phyloP scores from a whole-genome alignment of 2,329 filamentous ascomycete species.

The Sclerotinia borealis region DNA sequence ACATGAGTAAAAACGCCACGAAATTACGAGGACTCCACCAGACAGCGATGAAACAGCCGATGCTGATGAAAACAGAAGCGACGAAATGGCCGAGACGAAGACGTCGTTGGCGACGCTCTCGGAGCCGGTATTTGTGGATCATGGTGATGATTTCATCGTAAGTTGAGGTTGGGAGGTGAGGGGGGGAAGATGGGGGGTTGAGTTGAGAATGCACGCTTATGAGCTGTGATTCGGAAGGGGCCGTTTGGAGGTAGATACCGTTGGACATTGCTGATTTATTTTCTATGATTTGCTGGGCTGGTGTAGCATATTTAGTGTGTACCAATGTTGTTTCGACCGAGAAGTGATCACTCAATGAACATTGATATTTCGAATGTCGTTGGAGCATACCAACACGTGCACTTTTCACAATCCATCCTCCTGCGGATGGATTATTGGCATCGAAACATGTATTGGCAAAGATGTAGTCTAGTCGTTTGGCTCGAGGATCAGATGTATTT shows the following conservation, averaged over 20 bases:
- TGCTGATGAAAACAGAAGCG: constrained; percentile 56
- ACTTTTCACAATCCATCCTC: constrained; percentile 62
- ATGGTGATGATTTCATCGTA: constrained; percentile 71
- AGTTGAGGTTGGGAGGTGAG: constrained; percentile 41
- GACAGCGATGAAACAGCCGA: constrained; percentile 71
- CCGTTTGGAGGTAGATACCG: constrained; percentile 25
- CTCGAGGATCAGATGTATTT: constrained; percentile 61
- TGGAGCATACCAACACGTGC: constrained; percentile 73
- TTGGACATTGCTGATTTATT: constrained; percentile 24
- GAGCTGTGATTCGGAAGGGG: constrained; percentile 13
- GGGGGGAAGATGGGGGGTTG: constrained; percentile 10
- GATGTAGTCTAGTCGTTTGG: constrained; percentile 92
- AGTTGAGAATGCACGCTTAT: constrained; percentile 18
- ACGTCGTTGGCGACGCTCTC: constrained; percentile 66
- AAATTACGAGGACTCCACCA: constrained; percentile 80
- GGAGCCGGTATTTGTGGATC: constrained; percentile 59
- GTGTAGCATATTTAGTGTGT: constrained; percentile 20
- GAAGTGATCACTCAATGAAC: constrained; percentile 92
- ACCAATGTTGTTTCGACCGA: constrained; percentile 74
- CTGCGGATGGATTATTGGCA: constrained; percentile 22
- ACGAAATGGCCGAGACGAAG: constrained; percentile 72
- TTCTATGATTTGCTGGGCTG: constrained; percentile 13
- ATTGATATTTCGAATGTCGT: constrained; percentile 72
- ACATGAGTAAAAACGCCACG: constrained; percentile 71
- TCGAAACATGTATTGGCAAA: constrained; percentile 61